Percentiles rank a stretch among this genome's conserved stretches.
phyloP scores from a whole-genome alignment of 139 green algal species.

The Eudorina sp. region DNA sequence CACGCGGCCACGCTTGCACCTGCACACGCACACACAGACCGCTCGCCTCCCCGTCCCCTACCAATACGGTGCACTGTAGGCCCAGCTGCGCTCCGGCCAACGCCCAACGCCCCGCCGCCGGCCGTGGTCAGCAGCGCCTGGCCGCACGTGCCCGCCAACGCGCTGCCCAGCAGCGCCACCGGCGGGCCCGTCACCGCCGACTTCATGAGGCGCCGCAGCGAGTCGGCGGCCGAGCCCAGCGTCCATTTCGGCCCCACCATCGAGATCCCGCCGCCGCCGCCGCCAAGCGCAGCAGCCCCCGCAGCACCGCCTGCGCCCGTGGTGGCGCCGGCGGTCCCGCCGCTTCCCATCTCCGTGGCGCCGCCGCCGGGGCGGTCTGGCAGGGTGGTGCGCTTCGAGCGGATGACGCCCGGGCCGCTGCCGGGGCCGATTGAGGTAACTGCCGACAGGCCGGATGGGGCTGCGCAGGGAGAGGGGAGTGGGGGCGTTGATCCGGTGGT shows the following conservation, averaged over 20 bases:
- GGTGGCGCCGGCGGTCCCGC: not conserved
- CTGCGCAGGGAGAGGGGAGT: not conserved
- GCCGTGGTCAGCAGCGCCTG: not conserved
- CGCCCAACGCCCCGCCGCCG: not conserved
- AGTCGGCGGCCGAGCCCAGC: not conserved
- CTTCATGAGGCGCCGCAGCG: slow-evolving; percentile 1
- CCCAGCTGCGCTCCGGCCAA: not conserved
- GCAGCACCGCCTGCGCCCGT: not conserved
- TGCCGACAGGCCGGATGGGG: not conserved
- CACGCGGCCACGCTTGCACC: too few species aligned
- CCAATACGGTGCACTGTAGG: too few species aligned
- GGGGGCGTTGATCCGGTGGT: too few species aligned
- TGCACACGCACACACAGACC: too few species aligned
- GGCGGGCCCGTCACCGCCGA: not conserved
- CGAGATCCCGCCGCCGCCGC: not conserved
- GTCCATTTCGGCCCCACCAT: not conserved
- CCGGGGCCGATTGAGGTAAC: not conserved
- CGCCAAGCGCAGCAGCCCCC: too few species aligned
- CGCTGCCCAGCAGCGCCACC: not conserved
- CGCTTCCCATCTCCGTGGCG: not conserved
- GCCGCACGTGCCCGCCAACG: slow-evolving; percentile 35
- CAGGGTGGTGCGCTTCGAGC: slow-evolving; percentile 47
- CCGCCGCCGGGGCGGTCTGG: not conserved
- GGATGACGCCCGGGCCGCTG: not conserved
- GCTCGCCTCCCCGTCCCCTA: too few species aligned